Evolutionary conservation across 345 rosid genomes (phyloP).

Genomic region (Eutrema yunnanense): DNA sequence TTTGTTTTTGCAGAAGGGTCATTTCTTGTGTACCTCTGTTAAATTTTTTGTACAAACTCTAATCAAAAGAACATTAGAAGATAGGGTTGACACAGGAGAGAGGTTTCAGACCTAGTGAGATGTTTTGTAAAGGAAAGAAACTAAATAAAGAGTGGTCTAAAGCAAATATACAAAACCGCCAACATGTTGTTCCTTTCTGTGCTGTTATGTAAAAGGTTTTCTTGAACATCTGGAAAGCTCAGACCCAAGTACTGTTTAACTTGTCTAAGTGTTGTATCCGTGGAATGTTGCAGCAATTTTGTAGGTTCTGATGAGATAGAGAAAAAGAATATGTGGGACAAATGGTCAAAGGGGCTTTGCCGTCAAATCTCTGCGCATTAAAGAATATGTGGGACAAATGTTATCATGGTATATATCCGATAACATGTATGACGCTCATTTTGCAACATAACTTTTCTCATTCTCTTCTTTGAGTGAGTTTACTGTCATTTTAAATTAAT

Average conservation of each 20-base stretch:
- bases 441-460: too few relatives aligned
- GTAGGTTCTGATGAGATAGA: conserved; percentile 23
- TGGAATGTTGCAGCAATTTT: conserved; percentile 36
- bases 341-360: not conserved
- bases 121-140: conserved; percentile 15
- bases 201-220: too few relatives aligned
- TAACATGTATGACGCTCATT: too few relatives aligned
- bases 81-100: conserved; percentile 14
- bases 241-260: too few relatives aligned
- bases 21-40: conserved; percentile 17
- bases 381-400: too few relatives aligned
- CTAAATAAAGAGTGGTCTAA: not conserved
- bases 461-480: too few relatives aligned
- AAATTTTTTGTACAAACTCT: conserved; percentile 19
- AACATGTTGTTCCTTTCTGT: too few relatives aligned
- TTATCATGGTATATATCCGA: too few relatives aligned
- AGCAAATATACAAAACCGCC: not conserved
- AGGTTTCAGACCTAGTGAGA: not conserved
- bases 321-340: not conserved
- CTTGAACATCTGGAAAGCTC: too few relatives aligned
- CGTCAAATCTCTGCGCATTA: too few relatives aligned
- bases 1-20: conserved; percentile 15
- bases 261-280: conserved; percentile 30
- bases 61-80: not conserved
- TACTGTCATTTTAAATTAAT: not conserved